Evolutionary conservation across 805 yeast genomes (phyloP), one percentile per base, ranked within the genome.

Genomic region (Cyberlindnera sargentensis): DNA sequence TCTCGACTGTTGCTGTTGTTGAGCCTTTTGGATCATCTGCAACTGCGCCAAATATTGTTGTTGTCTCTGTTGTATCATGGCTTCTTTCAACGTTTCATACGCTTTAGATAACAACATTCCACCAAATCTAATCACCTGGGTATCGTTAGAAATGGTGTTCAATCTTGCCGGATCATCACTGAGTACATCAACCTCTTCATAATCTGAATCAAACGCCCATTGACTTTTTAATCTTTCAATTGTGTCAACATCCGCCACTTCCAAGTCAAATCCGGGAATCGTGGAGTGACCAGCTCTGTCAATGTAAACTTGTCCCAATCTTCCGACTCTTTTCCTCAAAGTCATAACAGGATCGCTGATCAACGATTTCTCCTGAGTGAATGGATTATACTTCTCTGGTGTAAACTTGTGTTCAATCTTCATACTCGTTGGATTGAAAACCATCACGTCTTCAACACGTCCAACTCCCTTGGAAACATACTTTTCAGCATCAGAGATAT

Each of bases 71-170:
- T 80, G 80, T 56, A 78, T 73, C 43, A 85, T 79, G 23, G 90
- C 83, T 58, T 89, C 88, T 53, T 53, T 70, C 49, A 82, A 67
- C 40, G 81, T 74, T 42, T 89, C 96, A 58, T 85, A 85, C 0
- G 96, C 82, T 62, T 90, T 91, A 4, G 93, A 78, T 35, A 89
- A 70, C 30, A 91, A 65, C 96, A 89, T 89, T 6, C 95, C 78
- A 7, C 96, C 96, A 64, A 90, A 90, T 47, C 97, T 71, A 29
- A 91, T 85, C 1, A 85, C 81, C 63, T 90, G 97, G 2, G 96
- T 89, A 41, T 82, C 91, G 42, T 82, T 82, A 10, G 88, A 77
- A 35, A 90, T 87, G 49, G 84, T 83, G 58, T 90, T 90, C 54
- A 90, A 71, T 43, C 76, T 73, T 0, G 95, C 80, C 0, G 97